phyloP scores from a whole-genome alignment of 441 rosid genomes.

The Pelargonium cotyledonis region DNA sequence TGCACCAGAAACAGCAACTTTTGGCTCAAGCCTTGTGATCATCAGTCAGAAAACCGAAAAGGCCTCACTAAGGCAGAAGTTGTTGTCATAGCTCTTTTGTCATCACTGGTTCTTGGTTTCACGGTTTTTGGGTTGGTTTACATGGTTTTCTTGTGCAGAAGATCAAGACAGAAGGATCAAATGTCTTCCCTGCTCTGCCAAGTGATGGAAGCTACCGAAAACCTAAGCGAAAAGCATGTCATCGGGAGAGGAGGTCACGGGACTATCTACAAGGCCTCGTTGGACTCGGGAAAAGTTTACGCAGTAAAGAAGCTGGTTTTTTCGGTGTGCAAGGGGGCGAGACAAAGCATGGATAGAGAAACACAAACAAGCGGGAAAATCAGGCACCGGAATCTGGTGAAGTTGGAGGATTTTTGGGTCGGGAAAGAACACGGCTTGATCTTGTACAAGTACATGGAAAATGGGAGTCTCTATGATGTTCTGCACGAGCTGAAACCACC shows the following conservation, averaged over 20 bases:
- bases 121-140: constrained; percentile 36
- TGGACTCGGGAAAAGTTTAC: constrained; percentile 37
- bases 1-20: constrained; percentile 27
- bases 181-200: constrained; percentile 40
- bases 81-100: constrained; percentile 36
- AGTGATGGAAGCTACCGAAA: constrained; percentile 62
- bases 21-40: constrained; percentile 32
- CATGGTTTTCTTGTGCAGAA: constrained; percentile 23
- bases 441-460: constrained; percentile 61
- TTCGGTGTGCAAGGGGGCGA: constrained; percentile 40
- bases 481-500: constrained; percentile 37
- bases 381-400: constrained; percentile 67
- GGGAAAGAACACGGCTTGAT: constrained; percentile 59
- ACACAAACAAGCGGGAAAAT: constrained; percentile 51
- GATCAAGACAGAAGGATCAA: constrained; percentile 27
- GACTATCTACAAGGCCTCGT: constrained; percentile 49
- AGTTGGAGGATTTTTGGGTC: constrained; percentile 71
- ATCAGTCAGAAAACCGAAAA: constrained; percentile 20
- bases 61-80: constrained; percentile 32
- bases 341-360: constrained; percentile 55
- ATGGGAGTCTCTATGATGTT: constrained; percentile 65
- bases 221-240: constrained; percentile 49
- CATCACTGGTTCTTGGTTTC: constrained; percentile 23
- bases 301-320: constrained; percentile 60
- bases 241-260: constrained; percentile 82